Conservation (phyloP, 257 asterid genomes). For the Penstemon eatonii region DNA sequence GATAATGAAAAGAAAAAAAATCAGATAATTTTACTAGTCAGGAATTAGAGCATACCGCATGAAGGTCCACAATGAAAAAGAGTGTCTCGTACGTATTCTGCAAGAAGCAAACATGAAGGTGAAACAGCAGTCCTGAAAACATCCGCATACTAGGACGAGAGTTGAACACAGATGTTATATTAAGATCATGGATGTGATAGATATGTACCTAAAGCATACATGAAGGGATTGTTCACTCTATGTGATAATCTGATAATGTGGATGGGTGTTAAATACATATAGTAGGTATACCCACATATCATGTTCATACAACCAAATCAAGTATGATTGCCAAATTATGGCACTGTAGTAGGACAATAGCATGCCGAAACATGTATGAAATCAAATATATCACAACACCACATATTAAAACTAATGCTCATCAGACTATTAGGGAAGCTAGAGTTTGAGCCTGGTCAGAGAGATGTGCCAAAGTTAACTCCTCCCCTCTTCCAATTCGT, state of each 20-base stretch:
- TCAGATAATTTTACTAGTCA: not conserved
- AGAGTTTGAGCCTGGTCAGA: not conserved
- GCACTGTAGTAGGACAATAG: conserved; percentile 12
- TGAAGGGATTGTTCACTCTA: conserved; percentile 13
- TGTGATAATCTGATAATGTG: conserved; percentile 22
- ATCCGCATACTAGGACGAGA: not conserved
- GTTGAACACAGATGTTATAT: conserved; percentile 6
- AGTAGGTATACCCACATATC: conserved; percentile 24
- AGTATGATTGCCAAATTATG: conserved; percentile 2
- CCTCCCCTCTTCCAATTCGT: conserved; percentile 12
- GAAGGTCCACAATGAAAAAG: conserved; percentile 97
- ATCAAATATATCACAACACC: conserved; percentile 1
- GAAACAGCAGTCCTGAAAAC: conserved; percentile 17
- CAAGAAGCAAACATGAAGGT: conserved; percentile 39
- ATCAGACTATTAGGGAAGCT: conserved; percentile 18
- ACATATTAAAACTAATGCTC: not conserved
- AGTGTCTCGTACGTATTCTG: conserved; percentile 88
- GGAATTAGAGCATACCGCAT: conserved; percentile 72
- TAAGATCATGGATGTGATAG: conserved; percentile 14
- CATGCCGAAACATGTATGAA: conserved; percentile 1
- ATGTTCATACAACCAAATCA: not conserved
- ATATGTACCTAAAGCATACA: conserved; percentile 18
- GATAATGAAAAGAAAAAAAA: conserved; percentile 2
- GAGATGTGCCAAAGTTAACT: conserved; percentile 7
- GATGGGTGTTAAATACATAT: conserved; percentile 5